phyloP scores from a whole-genome alignment of 1,284 basidiomycete genomes.

The Exsudoporus floridanus region DNA sequence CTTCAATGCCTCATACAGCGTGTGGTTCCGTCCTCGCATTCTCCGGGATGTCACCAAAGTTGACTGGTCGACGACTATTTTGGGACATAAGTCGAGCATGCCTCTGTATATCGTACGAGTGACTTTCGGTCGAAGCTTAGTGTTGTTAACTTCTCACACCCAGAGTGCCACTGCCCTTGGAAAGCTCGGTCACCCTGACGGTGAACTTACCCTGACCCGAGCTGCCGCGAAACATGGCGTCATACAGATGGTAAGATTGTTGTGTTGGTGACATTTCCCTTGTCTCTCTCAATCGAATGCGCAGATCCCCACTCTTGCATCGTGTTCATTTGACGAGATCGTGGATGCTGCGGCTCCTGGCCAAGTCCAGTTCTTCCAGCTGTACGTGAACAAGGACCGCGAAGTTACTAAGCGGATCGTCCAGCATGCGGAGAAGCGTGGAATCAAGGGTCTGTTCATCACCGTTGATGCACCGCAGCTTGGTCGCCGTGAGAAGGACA shows the following conservation, averaged over 20 bases:
- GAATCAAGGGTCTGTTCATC: constrained; percentile 85
- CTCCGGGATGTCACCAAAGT: constrained; percentile 81
- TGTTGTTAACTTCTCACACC: constrained; percentile 8
- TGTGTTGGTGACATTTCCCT: not conserved
- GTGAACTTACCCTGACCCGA: constrained; percentile 84
- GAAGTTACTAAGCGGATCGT: constrained; percentile 80
- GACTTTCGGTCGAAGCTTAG: not conserved
- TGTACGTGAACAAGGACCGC: constrained; percentile 84
- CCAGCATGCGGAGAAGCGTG: constrained; percentile 79
- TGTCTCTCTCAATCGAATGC: not conserved
- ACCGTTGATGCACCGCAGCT: constrained; percentile 94
- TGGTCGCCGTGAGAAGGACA: constrained; percentile 90
- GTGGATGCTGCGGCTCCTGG: constrained; percentile 74
- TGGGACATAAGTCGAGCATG: constrained; percentile 72
- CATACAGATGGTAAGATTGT: constrained; percentile 78
- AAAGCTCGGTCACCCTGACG: constrained; percentile 92
- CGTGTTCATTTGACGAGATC: constrained; percentile 88
- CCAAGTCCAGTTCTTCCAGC: constrained; percentile 79
- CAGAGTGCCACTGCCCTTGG: constrained; percentile 80
- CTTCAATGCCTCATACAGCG: constrained; percentile 41
- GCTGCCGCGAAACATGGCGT: constrained; percentile 78
- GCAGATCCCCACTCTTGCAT: constrained; percentile 85
- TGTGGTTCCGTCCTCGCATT: constrained; percentile 93
- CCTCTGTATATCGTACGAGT: constrained; percentile 70
- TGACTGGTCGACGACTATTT: constrained; percentile 80